phyloP scores from a whole-genome alignment of 2,329 filamentous ascomycete species.

The Apiospora aurea region DNA sequence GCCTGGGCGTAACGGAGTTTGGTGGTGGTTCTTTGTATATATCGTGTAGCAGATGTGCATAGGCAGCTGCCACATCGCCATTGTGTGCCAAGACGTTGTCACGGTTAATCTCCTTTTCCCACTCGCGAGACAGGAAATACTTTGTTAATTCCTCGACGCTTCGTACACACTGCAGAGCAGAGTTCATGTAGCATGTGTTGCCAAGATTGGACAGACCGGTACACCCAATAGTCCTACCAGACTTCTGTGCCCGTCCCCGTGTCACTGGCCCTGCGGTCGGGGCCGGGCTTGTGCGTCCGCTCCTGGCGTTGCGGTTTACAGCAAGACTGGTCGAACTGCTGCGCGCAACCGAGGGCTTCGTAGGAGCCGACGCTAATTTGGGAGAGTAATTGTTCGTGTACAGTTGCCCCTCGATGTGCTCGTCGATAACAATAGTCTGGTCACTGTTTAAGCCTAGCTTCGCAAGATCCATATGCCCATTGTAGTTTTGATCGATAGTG shows the following conservation, averaged over 20 bases:
- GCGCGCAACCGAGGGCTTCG: conserved; percentile 47
- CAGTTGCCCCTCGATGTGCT: conserved; percentile 67
- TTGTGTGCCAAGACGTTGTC: conserved; percentile 86
- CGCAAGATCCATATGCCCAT: conserved; percentile 72
- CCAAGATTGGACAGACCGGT: conserved; percentile 89
- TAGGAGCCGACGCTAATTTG: conserved; percentile 37
- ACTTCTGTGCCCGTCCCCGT: conserved; percentile 73
- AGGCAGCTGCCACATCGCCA: conserved; percentile 86
- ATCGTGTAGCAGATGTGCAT: conserved; percentile 76
- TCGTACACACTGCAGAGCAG: conserved; percentile 90
- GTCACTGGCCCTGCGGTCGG: conserved; percentile 66
- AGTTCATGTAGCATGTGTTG: conserved; percentile 99
- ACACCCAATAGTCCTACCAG: conserved; percentile 75
- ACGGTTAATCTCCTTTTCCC: conserved; percentile 82
- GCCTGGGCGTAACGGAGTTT: conserved; percentile 76
- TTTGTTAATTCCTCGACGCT: conserved; percentile 92
- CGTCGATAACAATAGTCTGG: conserved; percentile 83
- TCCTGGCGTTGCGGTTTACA: conserved; percentile 54
- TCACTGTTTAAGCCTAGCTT: conserved; percentile 74
- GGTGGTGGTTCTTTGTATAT: conserved; percentile 76
- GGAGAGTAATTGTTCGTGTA: conserved; percentile 61
- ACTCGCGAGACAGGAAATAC: conserved; percentile 82
- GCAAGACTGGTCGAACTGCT: conserved; percentile 43
- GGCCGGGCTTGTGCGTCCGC: conserved; percentile 73
- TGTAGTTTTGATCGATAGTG: conserved; percentile 78